A percentile compares a stretch with the other conserved stretches of the same genome.
These are phyloP conservation scores for Nematocida parisii DNA, from an alignment of 371 early-diverging fungal genomes.

Conservation along the genomic window DNA sequence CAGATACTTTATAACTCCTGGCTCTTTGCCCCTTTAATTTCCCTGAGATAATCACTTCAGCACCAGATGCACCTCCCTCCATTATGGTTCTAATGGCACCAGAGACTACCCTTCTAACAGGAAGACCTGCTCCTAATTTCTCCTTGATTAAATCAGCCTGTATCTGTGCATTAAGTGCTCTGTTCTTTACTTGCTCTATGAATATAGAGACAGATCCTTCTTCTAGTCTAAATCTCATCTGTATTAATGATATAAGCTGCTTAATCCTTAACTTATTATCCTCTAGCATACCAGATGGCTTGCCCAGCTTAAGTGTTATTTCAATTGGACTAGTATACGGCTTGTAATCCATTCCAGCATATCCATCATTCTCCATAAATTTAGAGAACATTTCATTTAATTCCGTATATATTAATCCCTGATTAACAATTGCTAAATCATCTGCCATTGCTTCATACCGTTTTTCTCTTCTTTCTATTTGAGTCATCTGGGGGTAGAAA, in stretches of 20 bases:
- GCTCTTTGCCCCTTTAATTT: constrained; percentile 99
- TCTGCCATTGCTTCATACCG: constrained; percentile 44
- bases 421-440: constrained; percentile 45
- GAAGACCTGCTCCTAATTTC: constrained; percentile 90
- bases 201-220: constrained; percentile 86
- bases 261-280: constrained; percentile 96
- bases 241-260: constrained; percentile 91
- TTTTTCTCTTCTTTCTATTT: constrained; percentile 50
- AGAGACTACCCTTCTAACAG: constrained; percentile 93
- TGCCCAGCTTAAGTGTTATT: constrained; percentile 95
- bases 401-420: constrained; percentile 69
- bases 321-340: constrained; percentile 91
- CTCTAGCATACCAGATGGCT: constrained; percentile 92
- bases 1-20: constrained; percentile 98
- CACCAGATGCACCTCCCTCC: constrained; percentile 99
- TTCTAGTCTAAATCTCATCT: constrained; percentile 90
- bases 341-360: constrained; percentile 95
- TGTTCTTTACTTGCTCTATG: constrained; percentile 93
- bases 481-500: constrained; percentile 53
- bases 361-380: constrained; percentile 75
- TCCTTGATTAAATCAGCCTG: constrained; percentile 95
- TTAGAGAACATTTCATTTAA: constrained; percentile 72
- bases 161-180: constrained; percentile 95
- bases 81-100: constrained; percentile 94
- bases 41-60: constrained; percentile 96